phyloP scores from a whole-genome alignment of 352 stramenopile genomes.

The Pythium myriotylum region DNA sequence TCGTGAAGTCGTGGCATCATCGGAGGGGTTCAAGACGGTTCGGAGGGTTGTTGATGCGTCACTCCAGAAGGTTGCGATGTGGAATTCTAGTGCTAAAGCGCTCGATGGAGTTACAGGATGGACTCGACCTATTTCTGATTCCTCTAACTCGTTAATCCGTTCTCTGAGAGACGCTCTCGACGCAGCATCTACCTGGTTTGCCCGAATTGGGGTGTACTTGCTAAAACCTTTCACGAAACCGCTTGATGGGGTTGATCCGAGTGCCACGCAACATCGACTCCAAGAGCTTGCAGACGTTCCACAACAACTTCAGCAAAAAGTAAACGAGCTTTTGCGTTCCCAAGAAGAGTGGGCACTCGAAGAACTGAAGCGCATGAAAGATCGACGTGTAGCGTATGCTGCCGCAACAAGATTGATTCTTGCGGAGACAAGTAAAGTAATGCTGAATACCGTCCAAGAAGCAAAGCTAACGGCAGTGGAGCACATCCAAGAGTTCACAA shows the following conservation, averaged over 20 bases:
- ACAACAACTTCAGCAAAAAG: slow-evolving; percentile 19
- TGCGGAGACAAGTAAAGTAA: slow-evolving; percentile 37
- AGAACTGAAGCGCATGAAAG: slow-evolving; percentile 53
- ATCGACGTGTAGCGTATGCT: slow-evolving; percentile 38
- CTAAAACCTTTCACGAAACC: slow-evolving; percentile 7
- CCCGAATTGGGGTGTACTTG: neutral
- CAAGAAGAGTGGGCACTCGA: slow-evolving; percentile 46
- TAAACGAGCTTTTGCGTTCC: slow-evolving; percentile 34
- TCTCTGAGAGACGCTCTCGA: neutral
- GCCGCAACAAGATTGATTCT: slow-evolving; percentile 43
- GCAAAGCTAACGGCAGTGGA: slow-evolving; percentile 41
- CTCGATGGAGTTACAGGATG: too few species aligned
- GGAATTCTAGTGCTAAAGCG: too few species aligned
- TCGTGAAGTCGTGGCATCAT: neutral
- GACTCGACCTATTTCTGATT: neutral
- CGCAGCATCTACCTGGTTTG: slow-evolving; percentile 9
- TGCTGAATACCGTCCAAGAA: slow-evolving; percentile 41
- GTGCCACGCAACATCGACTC: slow-evolving; percentile 8
- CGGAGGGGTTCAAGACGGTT: neutral
- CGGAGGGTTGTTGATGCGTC: neutral
- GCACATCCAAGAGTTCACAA: slow-evolving; percentile 41
- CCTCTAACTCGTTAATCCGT: neutral
- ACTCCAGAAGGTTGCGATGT: too few species aligned
- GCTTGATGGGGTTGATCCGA: slow-evolving; percentile 4
- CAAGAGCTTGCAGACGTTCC: slow-evolving; percentile 24